Evolutionary conservation across 2,329 filamentous ascomycete genomes (phyloP).

Genomic region (Macroventuria anomochaeta): DNA sequence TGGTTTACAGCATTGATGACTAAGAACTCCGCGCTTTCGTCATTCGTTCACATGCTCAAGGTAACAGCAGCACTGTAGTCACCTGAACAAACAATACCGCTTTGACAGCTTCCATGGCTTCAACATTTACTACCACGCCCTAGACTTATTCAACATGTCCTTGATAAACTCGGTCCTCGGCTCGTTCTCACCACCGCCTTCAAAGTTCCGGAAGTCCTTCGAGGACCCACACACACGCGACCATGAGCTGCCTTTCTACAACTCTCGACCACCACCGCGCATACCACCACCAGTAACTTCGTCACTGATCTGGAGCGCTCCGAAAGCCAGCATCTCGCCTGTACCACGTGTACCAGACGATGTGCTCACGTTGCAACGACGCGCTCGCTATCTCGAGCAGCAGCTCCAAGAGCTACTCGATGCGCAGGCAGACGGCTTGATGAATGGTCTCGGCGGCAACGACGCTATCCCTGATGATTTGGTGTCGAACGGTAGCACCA

Average conservation of each 20-base stretch:
- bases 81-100: slow-evolving; percentile 30
- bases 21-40: slow-evolving; percentile 20
- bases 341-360: slow-evolving; percentile 46
- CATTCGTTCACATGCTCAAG: slow-evolving; percentile 41
- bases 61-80: slow-evolving; percentile 25
- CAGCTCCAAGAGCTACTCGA: slow-evolving; percentile 66
- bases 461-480: slow-evolving; percentile 48
- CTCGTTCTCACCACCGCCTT: slow-evolving; percentile 43
- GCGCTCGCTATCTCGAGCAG: slow-evolving; percentile 61
- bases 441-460: slow-evolving; percentile 54
- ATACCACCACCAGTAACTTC: slow-evolving; percentile 45
- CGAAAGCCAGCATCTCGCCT: slow-evolving; percentile 33
- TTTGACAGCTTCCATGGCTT: slow-evolving; percentile 11
- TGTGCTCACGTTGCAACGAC: slow-evolving; percentile 59
- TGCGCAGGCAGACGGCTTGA: slow-evolving; percentile 65
- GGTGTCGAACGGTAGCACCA: slow-evolving; percentile 58
- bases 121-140: not conserved
- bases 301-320: slow-evolving; percentile 42
- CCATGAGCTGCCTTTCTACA: slow-evolving; percentile 44
- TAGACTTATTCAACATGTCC: slow-evolving; percentile 33
- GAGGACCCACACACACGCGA: slow-evolving; percentile 45
- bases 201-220: slow-evolving; percentile 44
- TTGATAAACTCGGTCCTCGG: slow-evolving; percentile 47
- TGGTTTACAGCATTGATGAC: slow-evolving; percentile 1
- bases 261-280: slow-evolving; percentile 41